Evolutionary conservation across 2,329 filamentous ascomycete genomes (phyloP), one percentile per base, ranked within the genome.

Genomic region (Neofusicoccum ribis): DNA sequence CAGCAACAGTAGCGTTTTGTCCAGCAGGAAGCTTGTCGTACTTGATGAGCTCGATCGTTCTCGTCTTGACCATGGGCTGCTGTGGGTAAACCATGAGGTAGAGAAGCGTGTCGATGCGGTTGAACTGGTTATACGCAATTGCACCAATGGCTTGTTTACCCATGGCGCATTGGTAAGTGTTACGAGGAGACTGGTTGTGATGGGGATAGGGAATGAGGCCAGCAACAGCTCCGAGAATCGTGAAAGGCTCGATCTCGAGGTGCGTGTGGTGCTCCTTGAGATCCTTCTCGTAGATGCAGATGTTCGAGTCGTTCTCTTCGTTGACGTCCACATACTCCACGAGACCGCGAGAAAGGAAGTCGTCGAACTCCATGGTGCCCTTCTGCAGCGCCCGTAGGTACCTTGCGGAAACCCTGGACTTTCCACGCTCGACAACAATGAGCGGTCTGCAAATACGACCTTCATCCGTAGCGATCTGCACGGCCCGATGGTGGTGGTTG

Each of bases 81-180:
- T 99, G 96, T 6, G 95, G 95, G 74, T 99, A 99, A 3, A 99
- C 95, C 82, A 99, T 91, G 1, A 97, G 91, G 76, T 97, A 98
- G 6, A 99, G 86, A 15, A 99, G 84, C 0, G 94, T 98, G 74
- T 99, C 95, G 76, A 99, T 97, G 65, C 95, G 89, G 72, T 94
- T 91, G 80, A 97, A 97, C 77, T 99, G 95, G 75, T 99, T 99
- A 75, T 97, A 96, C 15, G 94, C 95, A 75, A 99, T 98, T 39
- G 94, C 93, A 39, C 95, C 95, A 76, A 99, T 98, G 44, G 95
- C 95, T 90, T 99, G 95, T 81, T 99, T 99, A 86, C 95, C 95
- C 95, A 99, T 99, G 80, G 95, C 95, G 81, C 94, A 97, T 84
- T 98, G 94, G 74, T 99, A 99, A 0, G 95, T 99, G 76, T 99